Base-by-base conservation (phyloP, 805 yeast species). In the Candida chauliodis region DNA sequence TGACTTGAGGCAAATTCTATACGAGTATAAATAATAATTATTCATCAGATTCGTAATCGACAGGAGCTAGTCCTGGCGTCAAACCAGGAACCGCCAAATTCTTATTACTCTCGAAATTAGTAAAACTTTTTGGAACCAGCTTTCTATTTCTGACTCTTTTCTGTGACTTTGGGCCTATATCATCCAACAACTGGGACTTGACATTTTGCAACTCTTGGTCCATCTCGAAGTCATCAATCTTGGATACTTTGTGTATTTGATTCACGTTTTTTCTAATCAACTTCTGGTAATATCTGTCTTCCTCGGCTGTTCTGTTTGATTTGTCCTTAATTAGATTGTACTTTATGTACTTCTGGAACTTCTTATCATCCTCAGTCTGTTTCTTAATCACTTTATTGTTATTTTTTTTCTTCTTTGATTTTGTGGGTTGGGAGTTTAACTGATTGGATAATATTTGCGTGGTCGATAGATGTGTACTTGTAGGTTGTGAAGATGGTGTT, bases 21-120 rank as follows among this genome's bases (percentile, higher is more conserved):
- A 66, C 56, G 95, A 84, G 47, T 47, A 72, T n/a, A 41, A 37
- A 38, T 45, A 40, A 40, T n/a, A 35, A 11, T 17, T 52, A 56
- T 5, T 54, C 52, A 30, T 57, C 63, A 6, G 53, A 48, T 21
- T 77, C 79, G 30, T 76, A 73, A 24, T 79, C 90, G 17, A 85
- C 89, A 22, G 93, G 93, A 1, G 93, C 95, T 58, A 85, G 71
- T 45, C 95, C 95, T 1, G 93, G 95, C 0, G 95, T 85, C 39
- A 85, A 67, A 19, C 93, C 91, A 23, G 14, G 48, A 14, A 9
- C 6, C 24, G 9, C 14, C 3, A 4, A 8, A 6, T 10, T n/a
- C 22, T 28, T 47, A 42, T 49, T 37, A 10, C 8, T 11, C 15
- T 23, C 29, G 16, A 42, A 38, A n/a, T 17, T 10, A 9, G 19